Conservation (phyloP, 179 eudicot species). For the Silene noctiflora region DNA sequence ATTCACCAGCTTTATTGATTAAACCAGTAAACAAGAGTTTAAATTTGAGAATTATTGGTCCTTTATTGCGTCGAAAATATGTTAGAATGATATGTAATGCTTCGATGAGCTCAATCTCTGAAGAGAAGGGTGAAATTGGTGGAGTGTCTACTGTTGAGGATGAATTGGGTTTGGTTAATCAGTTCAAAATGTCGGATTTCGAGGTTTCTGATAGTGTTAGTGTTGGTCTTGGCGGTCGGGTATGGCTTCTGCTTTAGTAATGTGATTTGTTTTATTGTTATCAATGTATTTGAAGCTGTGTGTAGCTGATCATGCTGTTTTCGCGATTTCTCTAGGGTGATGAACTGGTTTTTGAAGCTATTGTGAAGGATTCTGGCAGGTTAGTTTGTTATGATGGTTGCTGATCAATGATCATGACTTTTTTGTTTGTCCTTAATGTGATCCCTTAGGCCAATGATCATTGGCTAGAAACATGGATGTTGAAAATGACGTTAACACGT, state of each 20-base stretch:
- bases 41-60: conserved; percentile 9
- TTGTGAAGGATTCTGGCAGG: conserved; percentile 73
- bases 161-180: conserved; percentile 67
- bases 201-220: conserved; percentile 67
- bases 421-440: background rate
- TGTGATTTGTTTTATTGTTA: background rate
- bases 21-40: conserved; percentile 18
- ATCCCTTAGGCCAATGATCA: background rate
- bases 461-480: background rate
- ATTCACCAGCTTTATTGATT: conserved; percentile 22
- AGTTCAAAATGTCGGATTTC: conserved; percentile 77
- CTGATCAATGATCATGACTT: background rate
- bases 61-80: conserved; percentile 24
- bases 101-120: conserved; percentile 32
- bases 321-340: conserved; percentile 52
- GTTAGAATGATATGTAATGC: conserved; percentile 27
- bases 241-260: conserved; percentile 27
- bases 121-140: conserved; percentile 37
- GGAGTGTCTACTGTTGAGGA: conserved; percentile 37
- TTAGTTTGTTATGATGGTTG: conserved; percentile 23
- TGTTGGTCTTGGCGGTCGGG: conserved; percentile 88
- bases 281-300: background rate
- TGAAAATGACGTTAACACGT: too few species aligned
- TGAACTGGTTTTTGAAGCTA: conserved; percentile 88
- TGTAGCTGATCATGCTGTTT: background rate